phyloP scores from a whole-genome alignment of 441 rosid genomes.

The Syzygium syzygioides region DNA sequence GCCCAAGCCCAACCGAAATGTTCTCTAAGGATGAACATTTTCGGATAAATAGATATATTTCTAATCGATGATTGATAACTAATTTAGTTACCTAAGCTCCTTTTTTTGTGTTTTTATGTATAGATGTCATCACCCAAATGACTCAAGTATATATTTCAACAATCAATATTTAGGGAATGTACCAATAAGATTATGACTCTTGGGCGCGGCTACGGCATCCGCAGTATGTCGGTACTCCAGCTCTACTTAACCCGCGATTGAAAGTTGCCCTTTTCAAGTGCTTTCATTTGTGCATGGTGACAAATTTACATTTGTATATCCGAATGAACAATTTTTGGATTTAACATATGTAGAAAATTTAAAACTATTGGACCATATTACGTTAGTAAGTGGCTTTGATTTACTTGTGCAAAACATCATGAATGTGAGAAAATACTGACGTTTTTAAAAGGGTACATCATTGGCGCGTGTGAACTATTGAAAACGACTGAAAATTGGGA shows the following conservation, averaged over 20 bases:
- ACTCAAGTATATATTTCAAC: not conserved
- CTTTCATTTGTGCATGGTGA: not conserved
- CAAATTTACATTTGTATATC: not conserved
- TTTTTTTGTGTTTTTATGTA: not conserved
- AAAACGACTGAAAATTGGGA: not conserved
- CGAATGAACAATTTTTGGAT: not conserved
- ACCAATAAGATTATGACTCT: not conserved
- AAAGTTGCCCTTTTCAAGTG: not conserved
- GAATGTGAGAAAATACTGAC: not conserved
- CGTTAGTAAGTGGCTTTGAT: not conserved
- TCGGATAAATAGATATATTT: not conserved
- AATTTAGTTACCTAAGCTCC: not conserved
- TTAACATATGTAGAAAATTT: not conserved
- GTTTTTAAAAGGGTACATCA: not conserved
- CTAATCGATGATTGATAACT: not conserved
- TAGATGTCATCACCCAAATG: not conserved
- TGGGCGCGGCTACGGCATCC: no score
- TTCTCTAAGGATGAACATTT: not conserved
- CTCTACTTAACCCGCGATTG: not conserved
- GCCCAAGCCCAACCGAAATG: not conserved
- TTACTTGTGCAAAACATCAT: not conserved
- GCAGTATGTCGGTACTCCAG: accelerated
- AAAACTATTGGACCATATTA: not conserved
- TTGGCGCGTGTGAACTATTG: not conserved
- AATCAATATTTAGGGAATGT: not conserved